Evolutionary conservation across 2,329 filamentous ascomycete genomes (phyloP), one percentile per base, ranked within the genome.

Genomic region (Talaromyces atroroseus): DNA sequence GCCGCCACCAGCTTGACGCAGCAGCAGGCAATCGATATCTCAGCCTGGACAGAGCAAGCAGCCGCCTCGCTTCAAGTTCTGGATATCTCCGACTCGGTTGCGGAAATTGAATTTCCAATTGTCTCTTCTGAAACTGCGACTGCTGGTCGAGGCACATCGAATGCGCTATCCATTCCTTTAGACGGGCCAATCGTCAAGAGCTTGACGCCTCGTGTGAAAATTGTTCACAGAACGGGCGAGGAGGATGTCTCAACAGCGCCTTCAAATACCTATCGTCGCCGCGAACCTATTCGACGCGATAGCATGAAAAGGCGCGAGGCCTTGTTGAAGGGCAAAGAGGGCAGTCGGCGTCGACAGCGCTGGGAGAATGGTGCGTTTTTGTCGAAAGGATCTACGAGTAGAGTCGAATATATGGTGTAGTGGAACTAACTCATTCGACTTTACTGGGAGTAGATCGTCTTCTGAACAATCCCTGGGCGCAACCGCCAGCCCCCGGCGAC

Each of bases 291-390:
- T 47, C 76, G 81, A 34, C 80, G 83, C 51, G 84, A 87, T 64
- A 86, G 82, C 63, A 65, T 83, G 65, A 84, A 83, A 66, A 74
- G 82, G 52, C 85, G 92, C 18, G 90, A 96, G 62, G 83, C 85
- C 2, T 68, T 95, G 52, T 78, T 94, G 32, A 95, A 91, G 76
- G 92, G 92, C 56, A 95, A 95, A 64, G 91, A 96, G 72, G 92
- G 92, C 34, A 92, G 85, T 65, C 83, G 92, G 36, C 86, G 92
- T 66, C 81, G 92, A 50, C 86, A 92, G 65, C 82, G 92, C 56
- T 97, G 92, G 91, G 94, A 99, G 78, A 99, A 97, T 72, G 89
- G 90, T 95, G 80, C 62, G 74, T 59, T 50, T 21, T 50, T 21
- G 18, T 44, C 65, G 40, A 23, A 16, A 16, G 8, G 21, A n/a